Evolutionary conservation across 2,329 filamentous ascomycete species (phyloP).

Genomic region (Venturia oleaginea): DNA sequence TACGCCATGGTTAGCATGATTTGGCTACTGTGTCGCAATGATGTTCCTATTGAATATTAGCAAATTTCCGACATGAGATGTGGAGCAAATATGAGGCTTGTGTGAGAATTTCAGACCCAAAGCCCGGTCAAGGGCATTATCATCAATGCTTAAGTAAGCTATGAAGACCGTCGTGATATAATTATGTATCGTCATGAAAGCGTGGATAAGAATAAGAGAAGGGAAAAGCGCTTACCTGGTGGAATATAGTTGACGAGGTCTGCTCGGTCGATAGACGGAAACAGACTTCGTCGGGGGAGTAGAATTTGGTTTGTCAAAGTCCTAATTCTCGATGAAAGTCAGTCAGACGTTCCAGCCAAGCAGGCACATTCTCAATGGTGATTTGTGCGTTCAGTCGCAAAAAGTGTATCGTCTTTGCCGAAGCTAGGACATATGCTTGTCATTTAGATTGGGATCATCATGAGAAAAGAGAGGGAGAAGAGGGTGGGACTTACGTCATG

Average conservation of each 20-base stretch:
- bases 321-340: neutral
- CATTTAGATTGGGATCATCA: conserved; percentile 83
- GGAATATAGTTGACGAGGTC: neutral
- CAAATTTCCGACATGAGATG: too few relatives aligned
- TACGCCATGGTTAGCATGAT: neutral
- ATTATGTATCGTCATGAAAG: conserved; percentile 57
- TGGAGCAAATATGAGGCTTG: neutral
- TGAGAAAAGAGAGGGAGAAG: conserved; percentile 28
- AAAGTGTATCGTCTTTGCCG: conserved; percentile 32
- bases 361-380: neutral
- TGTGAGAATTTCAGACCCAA: conserved; percentile 14
- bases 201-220: conserved; percentile 9
- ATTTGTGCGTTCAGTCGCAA: conserved; percentile 2
- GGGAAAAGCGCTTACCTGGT: conserved; percentile 3
- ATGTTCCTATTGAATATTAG: neutral
- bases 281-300: conserved; percentile 11
- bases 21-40: too few relatives aligned
- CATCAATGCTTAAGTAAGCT: conserved; percentile 64
- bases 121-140: conserved; percentile 71
- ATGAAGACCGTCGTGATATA: conserved; percentile 80
- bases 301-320: conserved; percentile 8
- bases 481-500: conserved; percentile 12
- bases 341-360: neutral
- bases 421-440: conserved; percentile 98
- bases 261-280: neutral